Conservation (phyloP, 768 basidiomycete species). For the Amanita rimosa region DNA sequence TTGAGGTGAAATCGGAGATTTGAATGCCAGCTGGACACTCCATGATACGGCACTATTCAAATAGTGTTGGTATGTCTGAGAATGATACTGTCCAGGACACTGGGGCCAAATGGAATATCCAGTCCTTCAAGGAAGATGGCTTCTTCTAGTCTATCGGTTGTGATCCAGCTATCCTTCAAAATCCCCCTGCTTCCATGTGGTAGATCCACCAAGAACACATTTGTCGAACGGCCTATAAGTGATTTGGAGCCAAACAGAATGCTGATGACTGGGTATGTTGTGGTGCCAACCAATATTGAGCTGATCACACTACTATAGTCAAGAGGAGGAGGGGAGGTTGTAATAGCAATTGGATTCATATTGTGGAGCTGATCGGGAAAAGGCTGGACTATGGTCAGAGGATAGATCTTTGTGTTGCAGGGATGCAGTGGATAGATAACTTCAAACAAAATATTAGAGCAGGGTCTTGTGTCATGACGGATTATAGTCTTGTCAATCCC, state of each 20-base stretch:
- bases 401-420: neutral
- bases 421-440: neutral
- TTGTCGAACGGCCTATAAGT: slow-evolving; percentile 3
- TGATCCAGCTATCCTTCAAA: slow-evolving; percentile 3
- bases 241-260: neutral
- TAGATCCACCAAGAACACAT: neutral
- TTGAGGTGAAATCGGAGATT: neutral
- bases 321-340: neutral
- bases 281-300: neutral
- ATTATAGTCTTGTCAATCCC: neutral
- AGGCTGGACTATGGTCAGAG: neutral
- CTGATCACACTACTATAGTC: neutral
- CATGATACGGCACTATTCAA: neutral
- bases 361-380: neutral
- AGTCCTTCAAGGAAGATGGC: neutral
- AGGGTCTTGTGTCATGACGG: neutral
- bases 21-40: neutral
- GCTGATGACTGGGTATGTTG: neutral
- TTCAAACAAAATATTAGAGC: neutral
- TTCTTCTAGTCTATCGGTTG: neutral
- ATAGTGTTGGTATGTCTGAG: neutral
- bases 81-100: neutral
- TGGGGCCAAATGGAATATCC: neutral
- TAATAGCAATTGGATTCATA: neutral
- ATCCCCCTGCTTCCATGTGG: neutral